Conservation (phyloP, 129 eudicot species). For the Cynara cardunculus region DNA sequence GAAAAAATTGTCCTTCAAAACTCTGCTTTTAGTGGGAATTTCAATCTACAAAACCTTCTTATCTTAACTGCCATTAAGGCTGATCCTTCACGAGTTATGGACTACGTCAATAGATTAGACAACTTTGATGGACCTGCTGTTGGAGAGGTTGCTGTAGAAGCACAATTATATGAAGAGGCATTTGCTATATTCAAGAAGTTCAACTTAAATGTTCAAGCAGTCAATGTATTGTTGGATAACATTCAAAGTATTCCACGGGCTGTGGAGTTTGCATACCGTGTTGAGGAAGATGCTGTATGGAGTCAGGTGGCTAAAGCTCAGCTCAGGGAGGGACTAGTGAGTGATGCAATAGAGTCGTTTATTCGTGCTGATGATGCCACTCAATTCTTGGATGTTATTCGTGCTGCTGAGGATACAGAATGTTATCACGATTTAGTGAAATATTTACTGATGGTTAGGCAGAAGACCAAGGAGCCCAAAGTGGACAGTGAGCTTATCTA, state of each 20-base stretch:
- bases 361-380: conserved; percentile 95
- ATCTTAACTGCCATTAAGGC: conserved; percentile 92
- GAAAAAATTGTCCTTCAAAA: conserved; percentile 94
- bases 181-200: conserved; percentile 91
- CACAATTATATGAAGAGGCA: conserved; percentile 84
- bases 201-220: conserved; percentile 89
- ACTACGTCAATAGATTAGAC: conserved; percentile 79
- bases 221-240: conserved; percentile 74
- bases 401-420: conserved; percentile 71
- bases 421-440: conserved; percentile 79
- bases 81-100: conserved; percentile 88
- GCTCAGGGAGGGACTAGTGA: conserved; percentile 75
- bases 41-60: conserved; percentile 81
- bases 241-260: conserved; percentile 81
- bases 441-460: conserved; percentile 91
- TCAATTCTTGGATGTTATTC: conserved; percentile 78
- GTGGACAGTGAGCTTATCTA: conserved; percentile 95
- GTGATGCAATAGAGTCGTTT: conserved; percentile 97
- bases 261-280: conserved; percentile 91
- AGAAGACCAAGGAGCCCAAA: conserved; percentile 87
- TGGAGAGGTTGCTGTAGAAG: conserved; percentile 96
- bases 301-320: conserved; percentile 99
- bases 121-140: conserved; percentile 97
- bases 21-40: conserved; percentile 94
- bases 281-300: conserved; percentile 99